phyloP scores from a whole-genome alignment of 257 asterid species.

The Capsicum chinense region DNA sequence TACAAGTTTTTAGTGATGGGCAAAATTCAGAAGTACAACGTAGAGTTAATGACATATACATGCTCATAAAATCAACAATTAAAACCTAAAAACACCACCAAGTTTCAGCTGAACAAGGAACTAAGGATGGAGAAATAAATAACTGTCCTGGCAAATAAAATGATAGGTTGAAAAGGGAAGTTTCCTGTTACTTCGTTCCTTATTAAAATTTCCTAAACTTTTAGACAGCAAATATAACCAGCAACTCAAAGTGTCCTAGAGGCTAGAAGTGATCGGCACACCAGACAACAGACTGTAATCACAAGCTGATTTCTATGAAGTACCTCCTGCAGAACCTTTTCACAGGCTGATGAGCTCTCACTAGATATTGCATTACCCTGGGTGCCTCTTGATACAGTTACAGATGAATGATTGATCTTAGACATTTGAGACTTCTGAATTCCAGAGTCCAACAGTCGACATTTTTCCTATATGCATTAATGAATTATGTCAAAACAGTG shows the following conservation, averaged over 20 bases:
- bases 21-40: background rate
- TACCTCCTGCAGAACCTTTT: conserved; percentile 41
- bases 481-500: conserved; percentile 32
- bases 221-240: conserved; percentile 6
- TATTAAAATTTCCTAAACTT: conserved; percentile 21
- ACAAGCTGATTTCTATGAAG: background rate
- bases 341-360: conserved; percentile 38
- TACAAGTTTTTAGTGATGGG: background rate
- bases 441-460: conserved; percentile 57
- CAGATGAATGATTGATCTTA: conserved; percentile 41
- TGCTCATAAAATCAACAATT: background rate
- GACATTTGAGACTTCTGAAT: conserved; percentile 57
- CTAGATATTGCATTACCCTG: conserved; percentile 39
- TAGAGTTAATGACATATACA: conserved; percentile 13
- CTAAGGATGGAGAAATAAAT: background rate
- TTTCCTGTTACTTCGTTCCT: background rate
- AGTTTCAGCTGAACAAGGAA: conserved; percentile 20
- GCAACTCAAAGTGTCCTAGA: conserved; percentile 13
- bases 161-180: background rate
- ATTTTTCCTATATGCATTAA: conserved; percentile 61
- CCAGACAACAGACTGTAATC: conserved; percentile 18
- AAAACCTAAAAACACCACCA: conserved; percentile 16
- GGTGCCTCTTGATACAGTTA: conserved; percentile 36
- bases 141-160: background rate
- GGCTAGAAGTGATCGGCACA: conserved; percentile 1